These are phyloP conservation scores for Brassica carinata DNA, from an alignment of 345 rosid species.

Conservation along the genomic window DNA sequence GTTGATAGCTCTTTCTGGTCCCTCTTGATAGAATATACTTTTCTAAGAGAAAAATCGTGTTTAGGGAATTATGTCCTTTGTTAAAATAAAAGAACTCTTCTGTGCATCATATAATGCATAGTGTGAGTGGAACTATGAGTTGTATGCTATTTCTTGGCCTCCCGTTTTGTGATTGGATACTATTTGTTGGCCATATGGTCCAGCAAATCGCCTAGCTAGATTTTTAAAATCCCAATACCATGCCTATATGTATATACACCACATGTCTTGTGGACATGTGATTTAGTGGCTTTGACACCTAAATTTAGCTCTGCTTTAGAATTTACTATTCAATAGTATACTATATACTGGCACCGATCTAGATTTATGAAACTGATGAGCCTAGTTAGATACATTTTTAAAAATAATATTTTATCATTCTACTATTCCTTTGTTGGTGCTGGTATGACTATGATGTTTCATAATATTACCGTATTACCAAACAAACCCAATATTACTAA, in stretches of 20 bases:
- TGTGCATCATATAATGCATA: slow-evolving; percentile 37
- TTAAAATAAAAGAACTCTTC: slow-evolving; percentile 13
- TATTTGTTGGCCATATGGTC: slow-evolving; percentile 41
- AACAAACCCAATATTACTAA: slow-evolving; percentile 16
- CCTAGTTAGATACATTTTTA: not conserved
- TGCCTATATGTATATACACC: slow-evolving; percentile 35
- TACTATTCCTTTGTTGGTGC: not conserved
- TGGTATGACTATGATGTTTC: not conserved
- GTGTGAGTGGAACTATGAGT: slow-evolving; percentile 45
- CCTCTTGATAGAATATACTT: slow-evolving; percentile 26
- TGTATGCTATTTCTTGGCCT: slow-evolving; percentile 36
- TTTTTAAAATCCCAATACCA: slow-evolving; percentile 42
- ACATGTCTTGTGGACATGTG: slow-evolving; percentile 35
- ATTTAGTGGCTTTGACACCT: slow-evolving; percentile 42
- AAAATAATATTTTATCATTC: not conserved
- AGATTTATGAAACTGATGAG: slow-evolving; percentile 16
- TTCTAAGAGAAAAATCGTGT: slow-evolving; percentile 30
- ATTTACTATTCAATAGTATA: slow-evolving; percentile 7
- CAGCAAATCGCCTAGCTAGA: slow-evolving; percentile 28
- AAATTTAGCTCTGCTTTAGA: slow-evolving; percentile 32
- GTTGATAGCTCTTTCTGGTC: slow-evolving; percentile 35
- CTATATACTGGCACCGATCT: slow-evolving; percentile 18
- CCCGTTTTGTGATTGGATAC: slow-evolving; percentile 39
- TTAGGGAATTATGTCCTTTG: slow-evolving; percentile 36
- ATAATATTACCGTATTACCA: slow-evolving; percentile 19